Evolutionary conservation across 2,329 filamentous ascomycete genomes (phyloP), one percentile per base, ranked within the genome.

Genomic region (Talaromyces sp.): DNA sequence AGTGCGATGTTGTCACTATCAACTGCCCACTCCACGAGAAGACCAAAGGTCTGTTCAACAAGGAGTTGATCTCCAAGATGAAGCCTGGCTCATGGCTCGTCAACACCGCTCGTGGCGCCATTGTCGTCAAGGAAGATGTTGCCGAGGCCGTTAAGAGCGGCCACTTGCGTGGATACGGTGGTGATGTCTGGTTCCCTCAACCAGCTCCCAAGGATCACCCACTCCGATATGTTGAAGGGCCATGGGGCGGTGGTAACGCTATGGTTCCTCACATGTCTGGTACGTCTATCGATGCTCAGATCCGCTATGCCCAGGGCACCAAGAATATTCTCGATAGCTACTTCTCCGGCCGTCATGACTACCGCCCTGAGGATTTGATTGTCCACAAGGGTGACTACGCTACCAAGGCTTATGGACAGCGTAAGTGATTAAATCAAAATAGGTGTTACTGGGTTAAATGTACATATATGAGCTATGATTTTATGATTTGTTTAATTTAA

Each of bases 1-100:
- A 96, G 82, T 97, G 93, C 76, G 94, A 97, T 68, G 84, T 97
- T 62, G 93, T 99, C 77, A 99, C 94, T 73, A 97, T 99, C 82
- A 99, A 99, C 87, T 97, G 92, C 84, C 94, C 94, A 56, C 85
- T 99, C 64, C 94, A 99, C 82, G 93, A 97, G 84, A 96, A 95
- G 85, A 99, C 94, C 36, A 84, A 86, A 63, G 93, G 93, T 67
- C 78, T 99, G 63, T 97, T 97, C 84, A 96, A 97, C 88, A 97
- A 97, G 88, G 91, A 97, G 51, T 83, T 97, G 70, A 93, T 97
- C 74, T 82, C 86, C 77, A 97, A 97, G 89, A 99, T 97, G 94
- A 97, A 97, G 89, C 88, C 88, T 76, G 92, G 91, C 70, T 89
- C 91, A 40, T 97, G 94, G 90, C 89, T 99, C 73, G 81, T 99